Conservation (phyloP, 2,329 filamentous ascomycete species). For the Sordariomycetes sp. region DNA sequence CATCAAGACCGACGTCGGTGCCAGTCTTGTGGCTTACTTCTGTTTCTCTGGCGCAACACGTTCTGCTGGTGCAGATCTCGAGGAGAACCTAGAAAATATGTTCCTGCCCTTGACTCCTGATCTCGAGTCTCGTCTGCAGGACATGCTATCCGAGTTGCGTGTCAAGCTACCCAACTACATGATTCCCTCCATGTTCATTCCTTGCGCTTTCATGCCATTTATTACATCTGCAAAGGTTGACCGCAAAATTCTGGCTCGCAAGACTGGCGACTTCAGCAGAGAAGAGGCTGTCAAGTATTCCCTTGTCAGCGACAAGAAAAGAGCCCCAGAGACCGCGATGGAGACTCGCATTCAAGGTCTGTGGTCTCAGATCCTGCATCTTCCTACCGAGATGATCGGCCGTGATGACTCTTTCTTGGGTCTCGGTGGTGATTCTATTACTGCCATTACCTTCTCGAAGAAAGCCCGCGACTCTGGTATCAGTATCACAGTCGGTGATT, state of each 20-base stretch:
- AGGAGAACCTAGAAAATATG: background rate
- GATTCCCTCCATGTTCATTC: slow-evolving; percentile 7
- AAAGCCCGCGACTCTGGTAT: slow-evolving; percentile 1
- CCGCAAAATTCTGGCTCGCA: slow-evolving; percentile 5
- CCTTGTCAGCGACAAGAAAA: slow-evolving; percentile 13
- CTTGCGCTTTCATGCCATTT: no score
- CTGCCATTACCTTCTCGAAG: slow-evolving; percentile 6
- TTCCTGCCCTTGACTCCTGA: background rate
- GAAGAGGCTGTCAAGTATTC: slow-evolving; percentile 9
- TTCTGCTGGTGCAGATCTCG: background rate
- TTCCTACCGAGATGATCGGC: slow-evolving; percentile 2
- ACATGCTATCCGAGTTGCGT: no score
- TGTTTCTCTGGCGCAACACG: background rate
- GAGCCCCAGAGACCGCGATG: slow-evolving; percentile 8
- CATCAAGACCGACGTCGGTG: slow-evolving; percentile 1
- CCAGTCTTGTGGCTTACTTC: background rate
- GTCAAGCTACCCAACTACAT: slow-evolving; percentile 8
- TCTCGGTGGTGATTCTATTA: slow-evolving; percentile 10
- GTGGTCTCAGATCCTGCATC: slow-evolving; percentile 10
- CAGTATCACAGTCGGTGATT: slow-evolving; percentile 1
- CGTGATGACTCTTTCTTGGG: slow-evolving; percentile 6
- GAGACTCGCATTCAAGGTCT: slow-evolving; percentile 21
- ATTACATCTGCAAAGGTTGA: slow-evolving; percentile 8
- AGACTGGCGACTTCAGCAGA: slow-evolving; percentile 1
- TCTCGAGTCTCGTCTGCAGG: no score